These are phyloP conservation scores for Cetraspora pellucida DNA, from an alignment of 192 early-diverging fungal genomes.

Conservation along the genomic window DNA sequence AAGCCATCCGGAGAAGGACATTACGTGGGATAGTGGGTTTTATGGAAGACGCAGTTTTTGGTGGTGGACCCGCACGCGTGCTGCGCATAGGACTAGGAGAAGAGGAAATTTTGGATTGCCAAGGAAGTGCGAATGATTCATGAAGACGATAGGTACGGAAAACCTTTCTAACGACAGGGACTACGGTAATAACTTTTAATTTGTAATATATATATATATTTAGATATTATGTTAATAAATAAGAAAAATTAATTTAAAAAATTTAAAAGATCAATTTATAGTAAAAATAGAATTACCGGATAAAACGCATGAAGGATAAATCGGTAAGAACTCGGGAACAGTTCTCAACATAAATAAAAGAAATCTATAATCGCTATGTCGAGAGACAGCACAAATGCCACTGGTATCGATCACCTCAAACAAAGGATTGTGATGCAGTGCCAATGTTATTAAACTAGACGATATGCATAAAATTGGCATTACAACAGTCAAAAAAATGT, in stretches of 20 bases:
- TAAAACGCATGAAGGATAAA: slow-evolving; percentile 6
- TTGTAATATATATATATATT: neutral
- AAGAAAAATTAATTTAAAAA: neutral
- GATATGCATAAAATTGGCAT: neutral
- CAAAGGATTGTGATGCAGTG: neutral
- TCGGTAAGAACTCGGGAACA: slow-evolving; percentile 10
- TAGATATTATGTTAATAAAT: neutral
- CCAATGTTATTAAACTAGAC: neutral
- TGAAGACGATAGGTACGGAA: neutral
- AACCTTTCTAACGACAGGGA: slow-evolving; percentile 21
- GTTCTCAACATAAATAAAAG: slow-evolving; percentile 1
- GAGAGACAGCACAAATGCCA: slow-evolving; percentile 3
- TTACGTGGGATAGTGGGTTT: slow-evolving; percentile 4
- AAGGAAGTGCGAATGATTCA: neutral
- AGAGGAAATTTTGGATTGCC: neutral
- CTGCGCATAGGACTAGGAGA: too few relatives aligned
- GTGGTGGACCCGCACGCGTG: slow-evolving; percentile 22
- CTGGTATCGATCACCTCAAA: neutral
- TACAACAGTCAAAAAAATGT: neutral
- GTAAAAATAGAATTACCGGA: neutral
- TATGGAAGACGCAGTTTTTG: neutral
- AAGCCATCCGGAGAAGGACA: slow-evolving; percentile 22
- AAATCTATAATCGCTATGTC: neutral
- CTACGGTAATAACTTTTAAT: neutral
- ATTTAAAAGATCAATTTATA: neutral